Evolutionary conservation across 208 protist genomes (phyloP).

Genomic region (Leptomonas seymouri): DNA sequence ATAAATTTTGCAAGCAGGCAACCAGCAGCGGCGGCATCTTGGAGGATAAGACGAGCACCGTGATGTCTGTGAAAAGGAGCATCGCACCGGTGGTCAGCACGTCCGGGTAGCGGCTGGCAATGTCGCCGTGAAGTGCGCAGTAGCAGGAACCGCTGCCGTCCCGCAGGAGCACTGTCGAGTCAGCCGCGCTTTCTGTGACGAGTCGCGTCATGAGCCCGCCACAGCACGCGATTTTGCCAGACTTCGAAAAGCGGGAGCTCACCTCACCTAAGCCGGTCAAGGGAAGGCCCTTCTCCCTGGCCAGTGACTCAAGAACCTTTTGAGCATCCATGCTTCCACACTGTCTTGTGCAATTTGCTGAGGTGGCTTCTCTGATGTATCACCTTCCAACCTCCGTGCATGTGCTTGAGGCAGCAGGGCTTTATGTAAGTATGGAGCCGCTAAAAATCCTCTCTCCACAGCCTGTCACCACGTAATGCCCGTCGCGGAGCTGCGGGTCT

Average conservation of each 20-base stretch:
- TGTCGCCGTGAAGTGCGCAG: constrained; percentile 78
- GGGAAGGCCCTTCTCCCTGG: constrained; percentile 38
- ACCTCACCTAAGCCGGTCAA: constrained; percentile 61
- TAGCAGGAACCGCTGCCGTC: constrained; percentile 67
- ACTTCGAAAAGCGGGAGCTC: constrained; percentile 26
- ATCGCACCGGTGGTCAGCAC: constrained; percentile 66
- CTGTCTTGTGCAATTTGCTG: neutral
- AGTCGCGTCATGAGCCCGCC: constrained; percentile 72
- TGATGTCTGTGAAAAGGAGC: constrained; percentile 73
- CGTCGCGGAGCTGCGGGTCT: too few species aligned
- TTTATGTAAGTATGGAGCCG: too few species aligned
- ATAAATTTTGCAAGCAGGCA: constrained; percentile 76
- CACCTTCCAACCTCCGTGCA: too few species aligned
- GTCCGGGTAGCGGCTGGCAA: constrained; percentile 75
- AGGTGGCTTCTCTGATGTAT: neutral
- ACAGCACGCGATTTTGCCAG: constrained; percentile 77
- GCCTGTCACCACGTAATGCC: too few species aligned
- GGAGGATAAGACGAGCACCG: constrained; percentile 47
- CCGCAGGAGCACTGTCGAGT: constrained; percentile 77
- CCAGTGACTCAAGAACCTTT: constrained; percentile 54
- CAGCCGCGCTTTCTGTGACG: constrained; percentile 74
- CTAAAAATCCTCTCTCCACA: too few species aligned
- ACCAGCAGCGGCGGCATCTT: constrained; percentile 79
- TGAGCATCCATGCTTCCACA: constrained; percentile 59
- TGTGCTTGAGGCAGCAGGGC: too few species aligned